Evolutionary conservation across 139 green algal genomes (phyloP).

Genomic region (Coelastrella sp.): DNA sequence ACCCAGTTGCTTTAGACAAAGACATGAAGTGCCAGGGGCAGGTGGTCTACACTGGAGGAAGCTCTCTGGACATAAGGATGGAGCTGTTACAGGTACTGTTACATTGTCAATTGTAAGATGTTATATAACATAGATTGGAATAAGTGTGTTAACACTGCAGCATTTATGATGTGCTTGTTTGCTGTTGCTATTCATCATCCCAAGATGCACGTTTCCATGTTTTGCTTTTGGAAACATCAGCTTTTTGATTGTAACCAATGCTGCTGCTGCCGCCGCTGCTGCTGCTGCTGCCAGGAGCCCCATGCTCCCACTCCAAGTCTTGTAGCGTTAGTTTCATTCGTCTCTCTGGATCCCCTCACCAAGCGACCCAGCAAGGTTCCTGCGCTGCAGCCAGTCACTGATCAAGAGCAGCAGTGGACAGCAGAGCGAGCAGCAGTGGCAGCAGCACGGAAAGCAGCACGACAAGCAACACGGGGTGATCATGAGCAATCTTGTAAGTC

Average conservation of each 20-base stretch:
- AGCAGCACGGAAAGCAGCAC: conserved; percentile 54
- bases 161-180: no score
- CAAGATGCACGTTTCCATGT: no score
- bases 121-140: not conserved
- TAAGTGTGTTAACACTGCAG: no score
- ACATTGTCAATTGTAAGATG: no score
- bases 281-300: conserved; percentile 23
- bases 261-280: not conserved
- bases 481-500: not conserved
- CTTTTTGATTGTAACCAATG: no score
- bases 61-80: conserved; percentile 84
- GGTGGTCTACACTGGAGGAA: conserved; percentile 84
- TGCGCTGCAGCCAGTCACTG: conserved; percentile 58
- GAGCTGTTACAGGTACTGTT: conserved; percentile 69
- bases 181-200: no score
- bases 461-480: conserved; percentile 18
- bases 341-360: conserved; percentile 74
- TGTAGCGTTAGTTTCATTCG: conserved; percentile 82
- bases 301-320: conserved; percentile 56
- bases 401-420: conserved; percentile 55
- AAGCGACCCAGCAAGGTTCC: conserved; percentile 66
- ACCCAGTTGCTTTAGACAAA: conserved; percentile 45
- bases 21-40: conserved; percentile 67
- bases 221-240: no score
- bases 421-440: conserved; percentile 62